Evolutionary conservation across 495 filamentous ascomycete species (phyloP).

Genomic region (Podospora tetraspora): DNA sequence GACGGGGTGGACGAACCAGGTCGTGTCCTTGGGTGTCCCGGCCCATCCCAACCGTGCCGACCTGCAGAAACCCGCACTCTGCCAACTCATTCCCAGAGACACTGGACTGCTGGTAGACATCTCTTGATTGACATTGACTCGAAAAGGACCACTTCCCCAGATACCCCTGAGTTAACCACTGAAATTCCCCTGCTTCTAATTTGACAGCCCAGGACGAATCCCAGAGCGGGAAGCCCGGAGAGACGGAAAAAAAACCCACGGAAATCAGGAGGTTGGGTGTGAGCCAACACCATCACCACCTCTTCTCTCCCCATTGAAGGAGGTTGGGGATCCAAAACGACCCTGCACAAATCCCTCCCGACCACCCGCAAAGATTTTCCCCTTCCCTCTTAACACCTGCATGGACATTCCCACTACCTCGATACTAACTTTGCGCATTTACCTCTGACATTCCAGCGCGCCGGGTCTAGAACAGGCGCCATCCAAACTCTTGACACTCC

Average conservation of each 20-base stretch:
- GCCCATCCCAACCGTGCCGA: neutral
- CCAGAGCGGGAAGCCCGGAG: neutral
- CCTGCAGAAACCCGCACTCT: conserved; percentile 10
- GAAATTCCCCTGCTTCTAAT: conserved; percentile 12
- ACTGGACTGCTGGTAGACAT: neutral
- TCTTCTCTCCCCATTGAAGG: conserved; percentile 13
- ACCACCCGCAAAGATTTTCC: conserved; percentile 15
- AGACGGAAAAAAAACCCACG: conserved; percentile 1
- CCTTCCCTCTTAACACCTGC: conserved; percentile 4
- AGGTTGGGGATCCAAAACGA: conserved; percentile 27
- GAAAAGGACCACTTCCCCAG: conserved; percentile 11
- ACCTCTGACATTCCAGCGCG: conserved; percentile 1
- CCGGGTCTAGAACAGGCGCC: neutral
- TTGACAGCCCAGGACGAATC: conserved; percentile 11
- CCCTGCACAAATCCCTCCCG: conserved; percentile 23
- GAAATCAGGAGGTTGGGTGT: conserved; percentile 31
- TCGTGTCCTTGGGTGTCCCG: neutral
- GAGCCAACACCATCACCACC: conserved; percentile 1
- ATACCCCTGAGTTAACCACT: neutral
- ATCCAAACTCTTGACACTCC: neutral
- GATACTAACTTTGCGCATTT: conserved; percentile 15
- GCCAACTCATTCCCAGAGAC: conserved; percentile 11
- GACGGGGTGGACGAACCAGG: conserved; percentile 12
- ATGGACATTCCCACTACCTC: conserved; percentile 12
- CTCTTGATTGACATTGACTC: neutral